Evolutionary conservation across 1,139 yeast species (phyloP), one percentile per base, ranked within the genome.

Genomic region (Blastobotrys ciferrii): DNA sequence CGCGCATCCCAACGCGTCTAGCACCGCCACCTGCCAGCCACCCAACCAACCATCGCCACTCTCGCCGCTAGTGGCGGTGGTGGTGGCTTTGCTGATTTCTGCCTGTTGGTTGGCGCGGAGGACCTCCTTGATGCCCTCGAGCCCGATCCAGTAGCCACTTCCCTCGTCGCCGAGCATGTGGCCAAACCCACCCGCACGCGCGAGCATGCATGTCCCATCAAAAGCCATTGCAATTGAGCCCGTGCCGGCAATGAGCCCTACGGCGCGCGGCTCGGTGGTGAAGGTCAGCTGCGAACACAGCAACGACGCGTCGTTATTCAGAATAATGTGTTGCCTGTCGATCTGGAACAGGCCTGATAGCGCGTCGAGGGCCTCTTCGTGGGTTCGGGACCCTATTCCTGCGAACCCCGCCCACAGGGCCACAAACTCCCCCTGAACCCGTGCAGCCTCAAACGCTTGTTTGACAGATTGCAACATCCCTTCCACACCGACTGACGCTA

Each of bases 131-230:
- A 59, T 36, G 1, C 55, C 60, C 39, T 49, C 42, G 43, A 55
- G 37, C 9, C 64, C 64, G 28, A 60, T 53, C 45, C 55, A 55
- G 44, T 58, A 59, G 11, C 63, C 64, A 28, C 58, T 52, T 5
- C 64, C 64, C 42, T 60, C 61, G 40, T 60, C 64, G 7, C 64
- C 64, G 9, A 60, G 52, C 18, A 55, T 36, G 9, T 57, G 56
- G 18, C 64, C 64, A 53, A 55, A 58, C 11, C 64, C 64, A 18
- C 64, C 63, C 2, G 54, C 30, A 33, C 58, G 51, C 7, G 56
- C 41, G 14, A 40, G 20, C 33, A 42, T 12, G 20, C 44, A 38
- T 19, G 45, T 50, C 1, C 36, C 47, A 2, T 36, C 18, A 45
- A 54, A 60, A 4, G 55, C 60, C 54, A 60, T 52, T 4, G 57